Base-by-base conservation (phyloP, 148 eudicot genomes). In the Dysphania ambrosioides region DNA sequence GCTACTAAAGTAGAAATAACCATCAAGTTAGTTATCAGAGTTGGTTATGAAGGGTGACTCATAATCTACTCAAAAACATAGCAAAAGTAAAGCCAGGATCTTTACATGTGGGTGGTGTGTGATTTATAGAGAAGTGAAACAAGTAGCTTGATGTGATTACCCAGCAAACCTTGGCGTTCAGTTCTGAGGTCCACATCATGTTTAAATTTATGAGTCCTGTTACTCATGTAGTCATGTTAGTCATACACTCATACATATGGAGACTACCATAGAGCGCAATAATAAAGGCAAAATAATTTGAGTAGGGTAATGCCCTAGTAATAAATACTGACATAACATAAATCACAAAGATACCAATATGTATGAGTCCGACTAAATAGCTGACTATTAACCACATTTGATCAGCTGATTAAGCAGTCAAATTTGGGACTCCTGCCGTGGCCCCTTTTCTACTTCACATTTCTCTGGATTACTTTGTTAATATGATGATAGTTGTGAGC, bases 21-120 rank as follows among this genome's bases (percentile, higher is more conserved):
- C 62, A 74, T 64, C 77, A 65, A 49, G 62, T 53, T 64, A 31
- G 77, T 49, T 49, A 64, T 74, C 70, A 74, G 19, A 7, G 59
- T 64, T 64, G 70, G 70, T 49, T 51, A 57, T 18, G 32, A 41
- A 31, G 44, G 60, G 56, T 64, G 57, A 24, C 24, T 74, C 62
- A 65, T 44, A 53, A 61, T 67, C 70, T 23, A 34, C 77, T 65
- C 61, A 31, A 32, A 63, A 74, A 74, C 26, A 35, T 26, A 51
- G n/a, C n/a, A 74, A 74, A 68, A 68, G 40, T 61, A 31, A 47
- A 31, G 38, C 8, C n/a, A 47, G 32, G 49, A 23, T 26, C 47
- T 51, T 65, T 65, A 47, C 41, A 64, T 27, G n/a, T n/a, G 69
- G 68, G 70, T 23, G 30, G 41, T 68, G 36, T 68, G 36, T 19